Conservation (phyloP, 202 grass and related monocot genomes). For the Digitaria exilis region DNA sequence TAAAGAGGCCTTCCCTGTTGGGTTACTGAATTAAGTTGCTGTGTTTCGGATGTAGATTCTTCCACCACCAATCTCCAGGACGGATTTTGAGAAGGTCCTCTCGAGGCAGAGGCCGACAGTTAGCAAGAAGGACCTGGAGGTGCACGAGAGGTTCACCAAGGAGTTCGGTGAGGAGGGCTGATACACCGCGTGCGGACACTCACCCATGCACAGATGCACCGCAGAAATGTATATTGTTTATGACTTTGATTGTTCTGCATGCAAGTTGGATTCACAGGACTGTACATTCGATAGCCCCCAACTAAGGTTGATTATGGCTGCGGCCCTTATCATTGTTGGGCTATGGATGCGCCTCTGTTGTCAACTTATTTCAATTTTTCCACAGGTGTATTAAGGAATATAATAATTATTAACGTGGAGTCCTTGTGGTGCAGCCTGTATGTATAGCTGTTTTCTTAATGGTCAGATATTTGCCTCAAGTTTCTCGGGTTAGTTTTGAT, state of each 20-base stretch:
- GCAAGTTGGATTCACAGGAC: constrained; percentile 40
- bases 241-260: constrained; percentile 44
- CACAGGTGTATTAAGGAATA: constrained; percentile 47
- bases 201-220: constrained; percentile 37
- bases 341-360: constrained; percentile 31
- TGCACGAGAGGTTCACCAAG: constrained; percentile 91
- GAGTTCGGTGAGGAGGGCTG: constrained; percentile 92
- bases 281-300: constrained; percentile 44
- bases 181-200: neutral
- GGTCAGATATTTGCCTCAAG: neutral
- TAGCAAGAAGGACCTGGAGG: constrained; percentile 85
- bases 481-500: neutral
- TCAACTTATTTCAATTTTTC: constrained; percentile 48
- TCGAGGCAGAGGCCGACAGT: constrained; percentile 82
- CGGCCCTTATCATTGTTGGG: constrained; percentile 16
- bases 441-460: neutral
- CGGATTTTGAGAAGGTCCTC: constrained; percentile 78
- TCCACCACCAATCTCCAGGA: constrained; percentile 77
- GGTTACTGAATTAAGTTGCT: neutral
- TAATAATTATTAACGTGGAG: constrained; percentile 40
- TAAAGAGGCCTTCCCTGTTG: neutral
- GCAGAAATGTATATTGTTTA: constrained; percentile 59
- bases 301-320: neutral
- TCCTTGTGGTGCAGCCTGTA: constrained; percentile 45
- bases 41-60: constrained; percentile 53